A percentile compares a stretch with the other conserved stretches of the same genome.
These are phyloP conservation scores for Phytophthora pistaciae DNA, from an alignment of 352 stramenopile genomes.

Conservation along the genomic window DNA sequence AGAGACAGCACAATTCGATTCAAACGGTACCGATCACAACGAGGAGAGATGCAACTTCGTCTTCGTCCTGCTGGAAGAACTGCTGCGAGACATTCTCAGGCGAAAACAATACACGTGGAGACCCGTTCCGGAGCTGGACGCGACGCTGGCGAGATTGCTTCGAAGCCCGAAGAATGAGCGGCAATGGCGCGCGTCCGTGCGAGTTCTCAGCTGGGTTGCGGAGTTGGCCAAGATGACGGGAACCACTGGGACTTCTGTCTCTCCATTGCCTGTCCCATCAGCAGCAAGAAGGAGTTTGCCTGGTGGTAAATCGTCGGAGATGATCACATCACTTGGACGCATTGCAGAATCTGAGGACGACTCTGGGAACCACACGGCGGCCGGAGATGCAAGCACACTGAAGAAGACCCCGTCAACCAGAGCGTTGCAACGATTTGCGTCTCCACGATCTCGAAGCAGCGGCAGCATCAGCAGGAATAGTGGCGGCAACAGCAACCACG, in stretches of 20 bases:
- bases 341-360: constrained; percentile 19
- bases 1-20: not conserved
- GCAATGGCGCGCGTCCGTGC: constrained; percentile 51
- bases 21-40: not conserved
- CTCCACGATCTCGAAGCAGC: constrained; percentile 29
- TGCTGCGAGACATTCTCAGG: constrained; percentile 41
- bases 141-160: constrained; percentile 45
- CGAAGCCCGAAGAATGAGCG: constrained; percentile 39
- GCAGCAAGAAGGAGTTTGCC: constrained; percentile 22
- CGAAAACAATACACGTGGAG: constrained; percentile 33
- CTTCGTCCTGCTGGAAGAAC: constrained; percentile 50
- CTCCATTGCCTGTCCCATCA: constrained; percentile 10
- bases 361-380: not conserved
- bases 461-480: constrained; percentile 22
- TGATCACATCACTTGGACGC: constrained; percentile 5
- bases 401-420: constrained; percentile 35
- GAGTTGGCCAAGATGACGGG: constrained; percentile 18
- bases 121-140: constrained; percentile 42
- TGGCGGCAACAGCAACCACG: constrained; percentile 26
- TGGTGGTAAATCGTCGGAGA: constrained; percentile 17
- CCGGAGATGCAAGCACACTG: constrained; percentile 30
- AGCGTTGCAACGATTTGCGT: constrained; percentile 11
- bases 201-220: constrained; percentile 51
- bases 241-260: constrained; percentile 4
- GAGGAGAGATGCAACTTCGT: constrained; percentile 6